Conservation (phyloP, 2,329 filamentous ascomycete species). For the Gaeumannomyces tritici region DNA sequence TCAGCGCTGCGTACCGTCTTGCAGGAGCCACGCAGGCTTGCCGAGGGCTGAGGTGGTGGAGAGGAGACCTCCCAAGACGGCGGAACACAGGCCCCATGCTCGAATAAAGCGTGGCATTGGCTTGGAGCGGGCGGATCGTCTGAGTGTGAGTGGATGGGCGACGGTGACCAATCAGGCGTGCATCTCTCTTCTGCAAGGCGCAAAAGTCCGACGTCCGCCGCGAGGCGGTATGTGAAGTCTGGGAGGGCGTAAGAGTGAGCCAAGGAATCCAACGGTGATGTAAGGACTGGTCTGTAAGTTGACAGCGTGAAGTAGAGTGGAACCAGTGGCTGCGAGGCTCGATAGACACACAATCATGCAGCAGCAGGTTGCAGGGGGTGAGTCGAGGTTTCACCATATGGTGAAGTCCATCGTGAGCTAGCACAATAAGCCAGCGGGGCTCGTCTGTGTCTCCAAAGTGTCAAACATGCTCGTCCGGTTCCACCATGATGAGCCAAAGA, state of each 20-base stretch:
- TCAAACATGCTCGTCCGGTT: neutral
- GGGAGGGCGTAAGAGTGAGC: neutral
- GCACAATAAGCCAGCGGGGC: neutral
- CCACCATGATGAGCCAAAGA: neutral
- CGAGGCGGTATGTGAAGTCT: neutral
- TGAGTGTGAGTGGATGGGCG: neutral
- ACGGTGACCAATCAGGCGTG: neutral
- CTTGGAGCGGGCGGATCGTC: neutral
- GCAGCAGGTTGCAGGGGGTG: neutral
- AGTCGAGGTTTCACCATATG: neutral
- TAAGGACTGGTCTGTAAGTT: neutral
- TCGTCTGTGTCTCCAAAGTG: neutral
- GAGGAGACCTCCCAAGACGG: neutral
- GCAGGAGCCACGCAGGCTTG: neutral
- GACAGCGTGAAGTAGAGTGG: neutral
- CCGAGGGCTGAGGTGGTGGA: neutral
- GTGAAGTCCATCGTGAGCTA: neutral
- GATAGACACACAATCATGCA: neutral
- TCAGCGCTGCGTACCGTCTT: neutral
- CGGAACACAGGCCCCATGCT: neutral
- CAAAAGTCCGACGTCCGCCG: neutral
- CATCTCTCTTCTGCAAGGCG: neutral
- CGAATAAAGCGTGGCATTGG: neutral
- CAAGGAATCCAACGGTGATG: neutral
- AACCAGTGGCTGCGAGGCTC: neutral